Evolutionary conservation across 2,329 filamentous ascomycete species (phyloP), one percentile per base, ranked within the genome.

Genomic region (Claviceps capensis): DNA sequence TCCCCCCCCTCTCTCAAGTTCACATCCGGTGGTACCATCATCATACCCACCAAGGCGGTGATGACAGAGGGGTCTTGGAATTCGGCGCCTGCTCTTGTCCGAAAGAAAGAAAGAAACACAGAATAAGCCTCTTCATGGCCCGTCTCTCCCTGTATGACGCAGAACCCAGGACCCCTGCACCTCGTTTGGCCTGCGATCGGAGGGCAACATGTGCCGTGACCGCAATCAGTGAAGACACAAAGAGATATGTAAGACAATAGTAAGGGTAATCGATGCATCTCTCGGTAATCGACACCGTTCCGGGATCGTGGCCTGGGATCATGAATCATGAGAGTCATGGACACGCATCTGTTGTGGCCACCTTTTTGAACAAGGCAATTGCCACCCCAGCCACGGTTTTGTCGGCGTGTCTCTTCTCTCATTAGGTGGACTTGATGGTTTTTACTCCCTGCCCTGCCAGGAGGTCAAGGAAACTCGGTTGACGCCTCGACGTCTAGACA

Each of bases 1-100:
- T 34, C 2, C 16, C 16, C 23, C 23, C 23, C 14, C 23, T 46
- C 23, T 30, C 37, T 17, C 41, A n/a, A 41, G n/a, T 41, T 9
- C n/a, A 17, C 2, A 9, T 41, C 16, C 16, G 34, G 50, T 54
- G 19, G 54, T 48, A 52, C 55, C n/a, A 34, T 34, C 30, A 34
- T 34, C 30, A 34, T 11, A 17, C 40, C 40, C 53, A 55, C 54
- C 57, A 49, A 17, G 23, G 37, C 47, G 47, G 47, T 53, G 51
- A 47, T 40, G 14, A 22, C 43, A 16, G 9, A 19, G 9, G 30
- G 9, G 49, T 34, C 38, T 45, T 16, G 14, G 9, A 34, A 8
- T 26, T 5, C 9, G 19, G 45, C 17, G 9, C 30, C 8, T 34
- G 9, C 9, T 26, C 36, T 43, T 17, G 16, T 19, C 30, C 9